Base-by-base conservation (phyloP, 2,329 filamentous ascomycete genomes). In the Ascochyta pisi region DNA sequence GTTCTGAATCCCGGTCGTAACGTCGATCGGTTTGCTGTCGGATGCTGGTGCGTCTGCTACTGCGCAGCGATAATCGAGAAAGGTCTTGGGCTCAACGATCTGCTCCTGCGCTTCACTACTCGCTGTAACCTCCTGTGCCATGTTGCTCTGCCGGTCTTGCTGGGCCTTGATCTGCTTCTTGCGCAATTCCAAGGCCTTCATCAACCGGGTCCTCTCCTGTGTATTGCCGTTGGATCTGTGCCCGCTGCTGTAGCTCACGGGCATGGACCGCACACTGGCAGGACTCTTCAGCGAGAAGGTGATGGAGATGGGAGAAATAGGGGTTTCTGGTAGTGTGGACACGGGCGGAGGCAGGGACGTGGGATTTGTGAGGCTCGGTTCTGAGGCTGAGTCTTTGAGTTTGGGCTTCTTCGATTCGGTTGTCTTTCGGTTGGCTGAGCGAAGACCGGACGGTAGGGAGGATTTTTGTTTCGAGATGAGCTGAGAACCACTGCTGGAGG, bases 161-260 rank as follows among this genome's bases (percentile, higher is more conserved):
- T 71, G 62, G 22, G 68, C 71, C 46, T 75, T 76, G 69, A 88
- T 87, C 74, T 92, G 92, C 77, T 90, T 92, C 76, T 96, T 95
- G 48, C 94, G 85, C 64, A 97, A 77, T 75, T 97, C 90, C 78
- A 97, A 84, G 7, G 95, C 95, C 78, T 96, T 97, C 91, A 96
- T 93, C 60, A 99, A 81, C 50, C 95, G 85, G 58, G 91, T 87
- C 78, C 96, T 98, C 75, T 99, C 95, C 0, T 91, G 91, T 1
- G 91, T 92, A 68, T 96, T 89, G n/a, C 80, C 78, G 10, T 73
- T 81, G 66, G 75, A 78, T 71, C 62, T 80, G 71, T 66, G 58
- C 67, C 66, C 64, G 50, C 66, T 66, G 48, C 60, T 68, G 47
- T 69, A 70, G 45, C 73, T 70, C 23, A 79, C 72, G 39, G 81